Percentiles rank a stretch among this genome's conserved stretches.
Conservation (phyloP, 2,329 filamentous ascomycete genomes). For the Rhexocercosporidium sp. region DNA sequence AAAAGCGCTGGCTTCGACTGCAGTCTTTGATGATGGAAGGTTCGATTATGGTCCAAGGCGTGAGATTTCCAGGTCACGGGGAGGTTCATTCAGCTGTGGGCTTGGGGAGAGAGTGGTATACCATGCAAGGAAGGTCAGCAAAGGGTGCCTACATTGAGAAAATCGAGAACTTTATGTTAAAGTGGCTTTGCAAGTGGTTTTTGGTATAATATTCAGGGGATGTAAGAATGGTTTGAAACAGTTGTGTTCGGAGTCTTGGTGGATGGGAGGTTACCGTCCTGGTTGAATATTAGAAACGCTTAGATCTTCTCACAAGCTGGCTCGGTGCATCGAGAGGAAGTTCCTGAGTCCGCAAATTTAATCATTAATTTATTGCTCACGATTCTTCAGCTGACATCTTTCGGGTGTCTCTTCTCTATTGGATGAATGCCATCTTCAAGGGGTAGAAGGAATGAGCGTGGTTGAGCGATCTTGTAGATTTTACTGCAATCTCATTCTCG, state of each 20-base stretch:
- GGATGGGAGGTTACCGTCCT: not conserved
- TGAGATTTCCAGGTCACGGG: slow-evolving; percentile 27
- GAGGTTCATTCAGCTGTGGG: slow-evolving; percentile 32
- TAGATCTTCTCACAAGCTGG: not conserved
- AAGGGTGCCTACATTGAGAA: slow-evolving; percentile 21
- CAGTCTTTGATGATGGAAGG: slow-evolving; percentile 32
- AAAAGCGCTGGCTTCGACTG: slow-evolving; percentile 41
- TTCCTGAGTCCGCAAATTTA: not conserved
- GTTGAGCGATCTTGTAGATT: too few relatives aligned
- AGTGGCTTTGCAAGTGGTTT: not conserved
- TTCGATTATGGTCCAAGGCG: slow-evolving; percentile 20
- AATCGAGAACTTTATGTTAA: not conserved
- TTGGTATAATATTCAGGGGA: not conserved
- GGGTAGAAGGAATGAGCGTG: too few relatives aligned
- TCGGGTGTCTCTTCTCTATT: not conserved
- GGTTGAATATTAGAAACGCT: not conserved
- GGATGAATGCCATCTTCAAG: not conserved
- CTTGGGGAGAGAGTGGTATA: slow-evolving; percentile 32
- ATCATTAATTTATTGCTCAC: not conserved
- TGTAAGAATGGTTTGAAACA: not conserved
- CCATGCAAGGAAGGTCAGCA: slow-evolving; percentile 38
- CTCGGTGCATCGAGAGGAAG: not conserved
- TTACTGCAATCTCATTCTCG: too few relatives aligned
- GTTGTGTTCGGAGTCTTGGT: not conserved
- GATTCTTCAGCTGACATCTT: not conserved